Evolutionary conservation across 495 filamentous ascomycete genomes (phyloP).

Genomic region (Penicillium desertorum): DNA sequence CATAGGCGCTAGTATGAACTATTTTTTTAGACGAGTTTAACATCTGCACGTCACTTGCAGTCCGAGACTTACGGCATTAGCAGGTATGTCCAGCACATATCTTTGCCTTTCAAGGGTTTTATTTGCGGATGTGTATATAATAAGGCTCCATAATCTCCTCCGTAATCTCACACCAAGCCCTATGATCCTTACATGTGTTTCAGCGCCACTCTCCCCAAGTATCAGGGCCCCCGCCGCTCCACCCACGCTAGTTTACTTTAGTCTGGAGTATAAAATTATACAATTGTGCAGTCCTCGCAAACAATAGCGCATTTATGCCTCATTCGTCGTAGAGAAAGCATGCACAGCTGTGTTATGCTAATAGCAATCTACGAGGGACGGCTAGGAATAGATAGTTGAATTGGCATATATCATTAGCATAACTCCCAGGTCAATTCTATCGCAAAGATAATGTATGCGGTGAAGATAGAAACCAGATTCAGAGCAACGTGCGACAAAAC

Average conservation of each 20-base stretch:
- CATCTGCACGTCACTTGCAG: slow-evolving; percentile 4
- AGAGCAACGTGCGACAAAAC: background rate
- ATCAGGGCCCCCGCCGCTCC: background rate
- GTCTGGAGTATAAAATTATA: background rate
- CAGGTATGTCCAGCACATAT: slow-evolving; percentile 36
- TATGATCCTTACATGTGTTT: background rate
- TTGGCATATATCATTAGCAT: slow-evolving; percentile 12
- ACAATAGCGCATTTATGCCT: background rate
- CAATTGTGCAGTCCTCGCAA: background rate
- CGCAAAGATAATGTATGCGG: slow-evolving; percentile 2
- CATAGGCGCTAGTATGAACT: background rate
- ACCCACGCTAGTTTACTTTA: background rate
- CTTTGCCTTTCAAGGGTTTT: slow-evolving; percentile 35
- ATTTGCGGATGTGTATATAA: slow-evolving; percentile 35
- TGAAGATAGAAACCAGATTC: slow-evolving; percentile 24
- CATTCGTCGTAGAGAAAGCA: background rate
- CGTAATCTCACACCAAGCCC: background rate
- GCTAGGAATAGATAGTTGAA: background rate
- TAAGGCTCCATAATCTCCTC: background rate
- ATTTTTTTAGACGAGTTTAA: background rate
- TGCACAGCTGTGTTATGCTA: too few species aligned
- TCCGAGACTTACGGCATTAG: slow-evolving; percentile 1
- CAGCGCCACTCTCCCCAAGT: background rate
- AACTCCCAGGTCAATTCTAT: slow-evolving; percentile 1
- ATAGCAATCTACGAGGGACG: background rate